These are phyloP conservation scores for Micractinium conductrix DNA, from an alignment of 139 green algal genomes.

Conservation along the genomic window DNA sequence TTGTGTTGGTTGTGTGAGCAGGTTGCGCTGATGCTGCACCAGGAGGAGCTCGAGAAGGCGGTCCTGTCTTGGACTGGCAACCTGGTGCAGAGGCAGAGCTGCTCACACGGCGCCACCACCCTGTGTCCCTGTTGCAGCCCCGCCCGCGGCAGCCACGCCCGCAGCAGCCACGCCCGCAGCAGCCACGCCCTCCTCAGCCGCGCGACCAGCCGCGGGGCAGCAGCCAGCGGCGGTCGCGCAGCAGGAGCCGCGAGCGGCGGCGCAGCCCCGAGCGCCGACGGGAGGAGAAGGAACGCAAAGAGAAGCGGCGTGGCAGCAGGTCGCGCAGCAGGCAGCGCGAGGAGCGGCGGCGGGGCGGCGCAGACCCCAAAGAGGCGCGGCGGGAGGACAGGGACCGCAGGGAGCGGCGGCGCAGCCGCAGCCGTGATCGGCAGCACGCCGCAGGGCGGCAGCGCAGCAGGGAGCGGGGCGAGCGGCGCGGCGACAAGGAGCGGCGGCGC, in stretches of 20 bases:
- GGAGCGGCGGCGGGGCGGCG: neutral
- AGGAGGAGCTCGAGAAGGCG: neutral
- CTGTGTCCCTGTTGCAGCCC: neutral
- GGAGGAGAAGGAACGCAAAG: neutral
- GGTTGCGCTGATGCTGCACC: neutral
- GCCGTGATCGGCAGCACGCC: too few relatives aligned
- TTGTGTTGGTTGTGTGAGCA: too few relatives aligned
- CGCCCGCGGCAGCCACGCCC: neutral
- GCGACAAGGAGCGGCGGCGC: too few relatives aligned
- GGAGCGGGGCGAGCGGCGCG: slow-evolving; percentile 1
- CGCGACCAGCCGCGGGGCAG: neutral
- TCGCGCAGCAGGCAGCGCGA: neutral
- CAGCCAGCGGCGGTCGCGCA: neutral
- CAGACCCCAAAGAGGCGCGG: neutral
- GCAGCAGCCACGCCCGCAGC: neutral
- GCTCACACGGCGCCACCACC: too few relatives aligned
- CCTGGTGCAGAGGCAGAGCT: too few relatives aligned
- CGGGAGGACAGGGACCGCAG: neutral
- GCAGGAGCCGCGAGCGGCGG: slow-evolving; percentile 1
- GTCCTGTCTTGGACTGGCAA: neutral
- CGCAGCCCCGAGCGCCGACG: neutral
- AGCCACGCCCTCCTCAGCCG: neutral
- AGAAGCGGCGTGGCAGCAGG: too few relatives aligned
- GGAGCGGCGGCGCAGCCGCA: neutral
- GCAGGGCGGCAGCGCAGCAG: neutral